phyloP scores from a whole-genome alignment of 176 grass and related monocot species.

The Leersia perrieri region DNA sequence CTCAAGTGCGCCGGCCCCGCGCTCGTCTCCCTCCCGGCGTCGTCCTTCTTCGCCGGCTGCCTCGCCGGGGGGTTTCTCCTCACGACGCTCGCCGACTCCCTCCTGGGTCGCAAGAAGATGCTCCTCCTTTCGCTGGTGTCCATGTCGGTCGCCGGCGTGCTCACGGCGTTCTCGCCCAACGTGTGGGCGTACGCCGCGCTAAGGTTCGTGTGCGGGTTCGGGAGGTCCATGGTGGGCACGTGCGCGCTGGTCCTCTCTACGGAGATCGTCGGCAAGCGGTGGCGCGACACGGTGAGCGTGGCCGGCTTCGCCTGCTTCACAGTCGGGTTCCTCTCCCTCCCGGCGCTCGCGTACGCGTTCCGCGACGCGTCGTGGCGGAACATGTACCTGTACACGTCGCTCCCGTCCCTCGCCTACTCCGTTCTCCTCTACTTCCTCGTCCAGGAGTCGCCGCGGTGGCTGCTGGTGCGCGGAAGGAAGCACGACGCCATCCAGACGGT shows the following conservation, averaged over 20 bases:
- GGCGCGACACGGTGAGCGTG: conserved; percentile 73
- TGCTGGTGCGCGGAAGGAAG: conserved; percentile 74
- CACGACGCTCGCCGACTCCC: conserved; percentile 74
- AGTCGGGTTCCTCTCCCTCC: conserved; percentile 79
- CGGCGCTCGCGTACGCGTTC: conserved; percentile 63
- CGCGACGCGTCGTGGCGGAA: conserved; percentile 58
- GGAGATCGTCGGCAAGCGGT: conserved; percentile 75
- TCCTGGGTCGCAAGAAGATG: conserved; percentile 77
- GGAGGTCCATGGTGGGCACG: conserved; percentile 59
- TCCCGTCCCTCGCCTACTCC: conserved; percentile 63
- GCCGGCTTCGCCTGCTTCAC: conserved; percentile 73
- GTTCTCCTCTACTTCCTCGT: conserved; percentile 48
- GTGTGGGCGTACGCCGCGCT: conserved; percentile 73
- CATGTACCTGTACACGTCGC: conserved; percentile 73
- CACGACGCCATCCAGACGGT: conserved; percentile 72
- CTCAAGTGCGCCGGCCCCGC: conserved; percentile 69
- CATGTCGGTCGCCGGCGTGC: conserved; percentile 65
- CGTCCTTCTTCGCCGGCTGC: conserved; percentile 79
- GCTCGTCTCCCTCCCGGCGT: conserved; percentile 68
- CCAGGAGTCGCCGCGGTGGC: conserved; percentile 89
- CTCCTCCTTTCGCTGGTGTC: conserved; percentile 45
- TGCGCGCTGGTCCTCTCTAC: conserved; percentile 74
- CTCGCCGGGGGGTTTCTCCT: conserved; percentile 72
- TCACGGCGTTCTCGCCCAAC: conserved; percentile 64
- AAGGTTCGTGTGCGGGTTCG: conserved; percentile 69